Base-by-base conservation (phyloP, 1,284 basidiomycete species). In the Laetiporus sulphureus region DNA sequence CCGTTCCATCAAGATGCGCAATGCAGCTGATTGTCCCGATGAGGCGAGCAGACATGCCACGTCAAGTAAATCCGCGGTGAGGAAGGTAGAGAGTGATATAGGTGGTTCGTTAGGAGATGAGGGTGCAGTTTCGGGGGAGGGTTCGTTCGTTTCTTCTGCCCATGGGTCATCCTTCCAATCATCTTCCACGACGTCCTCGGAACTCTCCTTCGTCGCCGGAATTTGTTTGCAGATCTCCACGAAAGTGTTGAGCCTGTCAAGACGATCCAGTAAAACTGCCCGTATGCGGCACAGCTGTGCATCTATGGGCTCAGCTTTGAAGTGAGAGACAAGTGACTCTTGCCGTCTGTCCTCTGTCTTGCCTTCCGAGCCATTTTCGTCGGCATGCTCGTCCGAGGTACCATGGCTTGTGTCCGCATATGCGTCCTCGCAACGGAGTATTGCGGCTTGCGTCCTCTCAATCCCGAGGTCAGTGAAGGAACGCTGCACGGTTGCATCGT, bases 101-200 rank as follows among this genome's bases (percentile, higher is more conserved):
- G 76, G 75, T 1, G 65, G 63, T 6, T 60, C 40, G 23, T 47
- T 45, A 36, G 56, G 39, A 36, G 56, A 40, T 30, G 55, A 45
- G 34, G 58, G 53, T 32, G 60, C 42, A 4, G 45, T 25, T 15
- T 48, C 43, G 12, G 35, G 34, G 6, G 57, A 49, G 42, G 51
- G 49, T 31, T 44, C 60, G 42, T 45, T 58, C 21, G 55, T 58
- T 27, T 61, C 58, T 7, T 82, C 77, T 16, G 68, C 80, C 87
- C 87, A 92, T 8, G 89, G 87, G 60, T 92, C 88, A 54, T 91
- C 88, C 52, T 82, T 78, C 79, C 79, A 84, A 52, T 79, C 81
- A 27, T 64, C 69, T 40, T 78, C 77, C 25, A 66, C 59, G 36
- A 53, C 52, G 8, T 36, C 50, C 10, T 51, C 52, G n/a, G n/a